phyloP scores from a whole-genome alignment of 2,329 filamentous ascomycete genomes.

The Orbilia oligospora region DNA sequence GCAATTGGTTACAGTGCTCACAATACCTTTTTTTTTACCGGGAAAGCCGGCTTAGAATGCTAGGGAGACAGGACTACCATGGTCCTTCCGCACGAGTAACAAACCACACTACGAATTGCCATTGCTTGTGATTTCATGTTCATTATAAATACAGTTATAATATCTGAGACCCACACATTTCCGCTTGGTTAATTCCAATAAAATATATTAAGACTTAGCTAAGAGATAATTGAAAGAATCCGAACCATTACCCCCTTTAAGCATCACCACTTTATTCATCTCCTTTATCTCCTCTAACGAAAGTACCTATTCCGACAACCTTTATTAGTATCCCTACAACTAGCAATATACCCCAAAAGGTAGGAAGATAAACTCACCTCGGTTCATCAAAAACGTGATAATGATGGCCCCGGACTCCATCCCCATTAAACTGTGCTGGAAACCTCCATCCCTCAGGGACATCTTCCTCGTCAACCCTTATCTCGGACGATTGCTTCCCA shows the following conservation, averaged over 20 bases:
- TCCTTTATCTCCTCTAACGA: neutral
- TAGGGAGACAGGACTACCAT: neutral
- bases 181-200: constrained; percentile 7
- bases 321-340: neutral
- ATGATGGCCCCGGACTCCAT: constrained; percentile 87
- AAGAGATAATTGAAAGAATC: constrained; percentile 8
- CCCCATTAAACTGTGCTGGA: constrained; percentile 84
- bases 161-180: neutral
- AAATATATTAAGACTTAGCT: constrained; percentile 13
- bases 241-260: neutral
- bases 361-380: constrained; percentile 69
- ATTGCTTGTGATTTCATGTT: neutral
- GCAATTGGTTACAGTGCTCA: too few species aligned
- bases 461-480: constrained; percentile 77
- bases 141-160: constrained; percentile 4
- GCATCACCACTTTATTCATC: neutral
- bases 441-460: constrained; percentile 85
- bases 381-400: constrained; percentile 98
- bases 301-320: constrained; percentile 2
- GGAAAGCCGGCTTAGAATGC: too few species aligned
- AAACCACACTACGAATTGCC: neutral
- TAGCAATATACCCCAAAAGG: neutral
- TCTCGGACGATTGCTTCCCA: constrained; percentile 74
- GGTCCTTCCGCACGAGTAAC: neutral
- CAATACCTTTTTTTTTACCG: too few species aligned